phyloP scores from a whole-genome alignment of 495 filamentous ascomycete species.

The Aspergillus carlsbadensis region DNA sequence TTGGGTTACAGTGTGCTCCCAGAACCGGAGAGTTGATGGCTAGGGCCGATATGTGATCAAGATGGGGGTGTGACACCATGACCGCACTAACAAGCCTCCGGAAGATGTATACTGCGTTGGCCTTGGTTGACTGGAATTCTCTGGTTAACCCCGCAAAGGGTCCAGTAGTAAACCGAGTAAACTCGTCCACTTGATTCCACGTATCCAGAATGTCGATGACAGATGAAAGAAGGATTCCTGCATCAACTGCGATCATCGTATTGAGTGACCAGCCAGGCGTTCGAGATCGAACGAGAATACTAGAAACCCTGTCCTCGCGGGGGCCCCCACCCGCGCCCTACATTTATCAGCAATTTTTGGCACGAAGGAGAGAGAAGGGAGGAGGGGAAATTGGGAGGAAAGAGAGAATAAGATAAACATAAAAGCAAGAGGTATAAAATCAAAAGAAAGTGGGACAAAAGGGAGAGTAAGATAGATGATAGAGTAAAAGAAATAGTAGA shows the following conservation, averaged over 20 bases:
- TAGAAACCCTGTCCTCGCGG: constrained; percentile 83
- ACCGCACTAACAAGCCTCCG: constrained; percentile 78
- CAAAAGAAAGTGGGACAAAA: too few species aligned
- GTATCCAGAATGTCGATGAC: constrained; percentile 70
- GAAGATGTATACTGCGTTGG: constrained; percentile 79
- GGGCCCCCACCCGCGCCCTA: constrained; percentile 92
- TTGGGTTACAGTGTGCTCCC: constrained; percentile 68
- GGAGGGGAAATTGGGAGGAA: too few species aligned
- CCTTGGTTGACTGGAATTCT: constrained; percentile 56
- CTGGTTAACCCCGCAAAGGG: constrained; percentile 78
- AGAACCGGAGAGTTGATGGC: constrained; percentile 89
- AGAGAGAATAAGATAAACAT: too few species aligned
- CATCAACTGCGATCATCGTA: constrained; percentile 87
- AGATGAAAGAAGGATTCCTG: constrained; percentile 82
- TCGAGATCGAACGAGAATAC: constrained; percentile 80
- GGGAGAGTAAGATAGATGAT: too few species aligned
- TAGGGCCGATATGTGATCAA: constrained; percentile 89
- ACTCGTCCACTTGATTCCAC: constrained; percentile 35
- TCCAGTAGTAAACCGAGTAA: constrained; percentile 32
- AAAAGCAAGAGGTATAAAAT: too few species aligned
- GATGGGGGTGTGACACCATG: constrained; percentile 89
- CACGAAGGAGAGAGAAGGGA: too few species aligned
- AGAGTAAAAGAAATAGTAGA: too few species aligned
- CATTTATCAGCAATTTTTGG: neutral
- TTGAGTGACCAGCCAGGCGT: constrained; percentile 74